phyloP scores from a whole-genome alignment of 208 protist genomes.

The Trypanosoma avium region DNA sequence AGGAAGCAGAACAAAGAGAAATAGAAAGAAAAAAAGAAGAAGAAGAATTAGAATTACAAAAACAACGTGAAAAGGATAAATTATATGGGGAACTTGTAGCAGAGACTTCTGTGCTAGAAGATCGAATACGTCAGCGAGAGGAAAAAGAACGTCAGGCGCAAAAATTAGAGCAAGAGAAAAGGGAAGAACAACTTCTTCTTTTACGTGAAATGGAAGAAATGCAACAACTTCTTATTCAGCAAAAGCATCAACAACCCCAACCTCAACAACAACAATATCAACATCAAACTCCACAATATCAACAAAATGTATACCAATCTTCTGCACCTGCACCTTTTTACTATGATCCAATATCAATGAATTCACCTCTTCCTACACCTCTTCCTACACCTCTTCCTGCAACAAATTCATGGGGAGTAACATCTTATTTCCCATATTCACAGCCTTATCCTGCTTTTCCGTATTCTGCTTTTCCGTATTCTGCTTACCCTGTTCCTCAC shows the following conservation, averaged over 20 bases:
- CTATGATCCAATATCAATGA: not conserved
- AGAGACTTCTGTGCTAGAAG: constrained; percentile 33
- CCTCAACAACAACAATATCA: constrained; percentile 8
- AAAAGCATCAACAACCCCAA: not conserved
- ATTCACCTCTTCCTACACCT: not conserved
- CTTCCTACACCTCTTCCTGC: too few species aligned
- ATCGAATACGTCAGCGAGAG: constrained; percentile 37
- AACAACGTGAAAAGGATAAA: constrained; percentile 15
- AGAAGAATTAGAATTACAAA: constrained; percentile 22
- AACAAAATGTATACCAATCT: not conserved
- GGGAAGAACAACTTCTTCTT: constrained; percentile 37
- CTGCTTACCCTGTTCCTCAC: too few species aligned
- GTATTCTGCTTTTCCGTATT: too few species aligned
- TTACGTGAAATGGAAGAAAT: constrained; percentile 59
- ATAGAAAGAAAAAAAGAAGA: constrained; percentile 14
- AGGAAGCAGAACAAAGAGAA: constrained; percentile 24
- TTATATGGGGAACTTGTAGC: constrained; percentile 3
- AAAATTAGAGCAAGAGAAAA: constrained; percentile 22
- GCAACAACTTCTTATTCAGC: constrained; percentile 30
- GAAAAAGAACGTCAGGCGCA: constrained; percentile 15
- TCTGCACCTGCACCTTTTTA: not conserved
- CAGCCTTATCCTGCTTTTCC: too few species aligned
- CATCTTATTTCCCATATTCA: too few species aligned
- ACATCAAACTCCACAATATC: not conserved
- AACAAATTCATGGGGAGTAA: constrained; percentile 12